Evolutionary conservation across 2,329 filamentous ascomycete genomes (phyloP).

Genomic region (Aspergillus ustus): DNA sequence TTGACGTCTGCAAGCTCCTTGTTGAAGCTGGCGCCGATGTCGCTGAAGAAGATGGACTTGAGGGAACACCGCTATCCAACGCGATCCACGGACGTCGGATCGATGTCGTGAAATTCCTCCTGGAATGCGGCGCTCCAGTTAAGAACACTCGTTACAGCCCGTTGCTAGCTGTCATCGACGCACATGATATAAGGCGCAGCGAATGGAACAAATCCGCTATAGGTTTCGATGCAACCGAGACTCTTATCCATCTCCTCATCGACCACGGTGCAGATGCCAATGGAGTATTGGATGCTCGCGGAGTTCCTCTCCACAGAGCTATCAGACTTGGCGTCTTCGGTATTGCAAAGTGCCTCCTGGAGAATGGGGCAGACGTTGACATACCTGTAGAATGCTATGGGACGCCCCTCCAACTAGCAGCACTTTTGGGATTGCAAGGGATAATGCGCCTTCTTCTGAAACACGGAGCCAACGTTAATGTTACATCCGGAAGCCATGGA

Average conservation of each 20-base stretch:
- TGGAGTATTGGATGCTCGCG: neutral
- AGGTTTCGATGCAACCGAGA: neutral
- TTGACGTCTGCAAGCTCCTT: neutral
- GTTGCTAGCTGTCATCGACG: neutral
- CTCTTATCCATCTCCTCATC: neutral
- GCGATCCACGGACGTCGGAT: neutral
- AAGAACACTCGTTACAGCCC: neutral
- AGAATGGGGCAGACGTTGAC: neutral
- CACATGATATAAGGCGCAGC: neutral
- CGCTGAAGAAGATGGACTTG: neutral
- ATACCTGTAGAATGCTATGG: neutral
- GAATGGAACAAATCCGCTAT: neutral
- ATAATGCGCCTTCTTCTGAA: neutral
- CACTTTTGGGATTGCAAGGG: neutral
- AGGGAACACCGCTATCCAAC: neutral
- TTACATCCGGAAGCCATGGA: neutral
- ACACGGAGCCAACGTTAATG: neutral
- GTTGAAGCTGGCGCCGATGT: neutral
- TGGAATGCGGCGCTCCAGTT: neutral
- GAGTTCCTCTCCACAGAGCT: neutral
- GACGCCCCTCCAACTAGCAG: neutral
- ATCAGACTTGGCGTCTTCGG: neutral
- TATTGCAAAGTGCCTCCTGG: neutral
- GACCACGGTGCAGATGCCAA: neutral
- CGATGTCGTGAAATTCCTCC: neutral